Percentiles rank a stretch among this genome's conserved stretches.
Conservation (phyloP, 257 asterid genomes). For the Nicotiana otophora region DNA sequence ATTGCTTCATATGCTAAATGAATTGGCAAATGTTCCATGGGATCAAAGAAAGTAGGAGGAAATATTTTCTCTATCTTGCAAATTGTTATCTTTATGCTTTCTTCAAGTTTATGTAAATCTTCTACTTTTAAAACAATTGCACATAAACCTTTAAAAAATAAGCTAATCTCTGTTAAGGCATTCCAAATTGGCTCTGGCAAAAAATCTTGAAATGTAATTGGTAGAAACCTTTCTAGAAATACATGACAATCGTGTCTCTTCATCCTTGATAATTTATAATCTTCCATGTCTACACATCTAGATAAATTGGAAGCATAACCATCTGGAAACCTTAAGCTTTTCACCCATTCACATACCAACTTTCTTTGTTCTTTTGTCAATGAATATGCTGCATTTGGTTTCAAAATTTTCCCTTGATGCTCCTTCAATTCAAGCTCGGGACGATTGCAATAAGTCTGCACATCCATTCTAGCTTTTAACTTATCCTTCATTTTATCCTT, state of each 20-base stretch:
- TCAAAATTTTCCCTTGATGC: background rate
- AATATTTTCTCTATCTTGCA: conserved; percentile 4
- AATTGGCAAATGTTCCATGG: background rate
- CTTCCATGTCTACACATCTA: background rate
- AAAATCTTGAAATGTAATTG: background rate
- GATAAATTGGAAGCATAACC: background rate
- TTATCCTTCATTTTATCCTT: background rate
- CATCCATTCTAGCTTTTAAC: background rate
- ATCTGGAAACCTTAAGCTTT: background rate
- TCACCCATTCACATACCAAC: background rate
- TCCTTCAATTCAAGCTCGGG: background rate
- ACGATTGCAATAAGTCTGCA: background rate
- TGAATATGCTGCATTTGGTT: background rate
- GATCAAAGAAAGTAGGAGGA: background rate
- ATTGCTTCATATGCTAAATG: background rate
- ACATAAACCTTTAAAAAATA: background rate
- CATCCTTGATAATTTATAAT: background rate
- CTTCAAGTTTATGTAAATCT: background rate
- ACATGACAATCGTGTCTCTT: background rate
- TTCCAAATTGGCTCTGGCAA: background rate
- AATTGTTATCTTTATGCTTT: background rate
- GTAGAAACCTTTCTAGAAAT: background rate
- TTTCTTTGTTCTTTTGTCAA: background rate
- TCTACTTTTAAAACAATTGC: background rate
- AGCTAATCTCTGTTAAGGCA: background rate